A percentile compares a stretch with the other conserved stretches of the same genome.
These are phyloP conservation scores for Pseudogymnoascus sp. DNA, from an alignment of 2,329 filamentous ascomycete genomes.

Conservation along the genomic window DNA sequence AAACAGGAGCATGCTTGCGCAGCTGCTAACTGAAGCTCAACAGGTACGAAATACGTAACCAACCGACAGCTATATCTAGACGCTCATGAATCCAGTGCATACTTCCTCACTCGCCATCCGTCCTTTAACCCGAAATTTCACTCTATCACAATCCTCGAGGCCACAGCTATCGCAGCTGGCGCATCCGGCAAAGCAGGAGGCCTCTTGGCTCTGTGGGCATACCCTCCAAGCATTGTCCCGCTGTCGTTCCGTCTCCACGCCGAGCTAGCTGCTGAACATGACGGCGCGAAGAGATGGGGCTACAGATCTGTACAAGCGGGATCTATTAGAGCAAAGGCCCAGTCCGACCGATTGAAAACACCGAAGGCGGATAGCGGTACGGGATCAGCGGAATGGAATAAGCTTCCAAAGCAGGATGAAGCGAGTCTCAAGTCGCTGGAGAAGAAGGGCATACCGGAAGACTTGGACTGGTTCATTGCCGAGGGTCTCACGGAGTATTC, in stretches of 20 bases:
- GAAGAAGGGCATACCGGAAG: constrained; percentile 43
- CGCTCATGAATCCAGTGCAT: constrained; percentile 54
- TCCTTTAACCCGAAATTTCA: constrained; percentile 68
- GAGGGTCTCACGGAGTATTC: constrained; percentile 63
- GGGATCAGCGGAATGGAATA: constrained; percentile 36
- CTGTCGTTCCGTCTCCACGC: constrained; percentile 76
- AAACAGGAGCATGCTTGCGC: neutral
- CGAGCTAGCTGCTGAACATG: constrained; percentile 71
- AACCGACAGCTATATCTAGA: neutral
- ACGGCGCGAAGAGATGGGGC: constrained; percentile 71
- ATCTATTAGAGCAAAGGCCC: constrained; percentile 31
- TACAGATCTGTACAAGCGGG: constrained; percentile 47
- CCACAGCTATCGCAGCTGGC: constrained; percentile 70
- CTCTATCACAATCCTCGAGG: constrained; percentile 77
- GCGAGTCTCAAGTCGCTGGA: constrained; percentile 11
- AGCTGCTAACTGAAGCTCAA: neutral
- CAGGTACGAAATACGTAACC: neutral
- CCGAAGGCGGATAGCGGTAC: constrained; percentile 39
- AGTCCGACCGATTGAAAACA: constrained; percentile 26
- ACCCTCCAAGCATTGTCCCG: constrained; percentile 72
- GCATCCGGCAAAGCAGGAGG: constrained; percentile 92
- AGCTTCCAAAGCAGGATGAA: constrained; percentile 29
- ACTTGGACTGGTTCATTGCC: constrained; percentile 74
- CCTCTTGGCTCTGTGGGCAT: constrained; percentile 81
- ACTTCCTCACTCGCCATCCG: constrained; percentile 79